Percentiles rank a stretch among this genome's conserved stretches.
Evolutionary conservation across 1,284 basidiomycete genomes (phyloP).

Genomic region (Fereydounia khargensis): DNA sequence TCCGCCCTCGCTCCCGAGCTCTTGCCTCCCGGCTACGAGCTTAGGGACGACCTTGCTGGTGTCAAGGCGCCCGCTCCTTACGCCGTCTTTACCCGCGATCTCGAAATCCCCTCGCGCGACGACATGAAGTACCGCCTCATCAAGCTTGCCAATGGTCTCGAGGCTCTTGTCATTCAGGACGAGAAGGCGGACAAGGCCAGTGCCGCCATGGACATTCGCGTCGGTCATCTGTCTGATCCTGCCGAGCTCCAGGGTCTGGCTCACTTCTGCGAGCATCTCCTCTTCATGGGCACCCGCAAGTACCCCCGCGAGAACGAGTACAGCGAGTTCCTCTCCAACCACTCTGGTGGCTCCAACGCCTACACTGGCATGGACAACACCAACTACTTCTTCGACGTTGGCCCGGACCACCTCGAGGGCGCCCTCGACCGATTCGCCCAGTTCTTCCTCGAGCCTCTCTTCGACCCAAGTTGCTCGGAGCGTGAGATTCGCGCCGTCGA

Average conservation of each 20-base stretch:
- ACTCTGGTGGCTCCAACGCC: slow-evolving; percentile 89
- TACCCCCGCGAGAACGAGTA: slow-evolving; percentile 55
- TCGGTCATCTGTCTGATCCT: slow-evolving; percentile 91
- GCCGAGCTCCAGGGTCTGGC: slow-evolving; percentile 67
- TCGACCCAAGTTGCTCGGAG: slow-evolving; percentile 83
- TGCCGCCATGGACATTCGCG: slow-evolving; percentile 89
- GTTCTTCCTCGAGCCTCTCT: slow-evolving; percentile 92
- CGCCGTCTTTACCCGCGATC: slow-evolving; percentile 43
- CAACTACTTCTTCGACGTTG: slow-evolving; percentile 87
- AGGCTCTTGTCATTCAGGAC: slow-evolving; percentile 83
- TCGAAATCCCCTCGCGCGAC: slow-evolving; percentile 32
- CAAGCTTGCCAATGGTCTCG: slow-evolving; percentile 79
- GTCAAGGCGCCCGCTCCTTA: slow-evolving; percentile 30
- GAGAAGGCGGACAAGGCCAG: slow-evolving; percentile 87
- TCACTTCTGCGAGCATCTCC: slow-evolving; percentile 90
- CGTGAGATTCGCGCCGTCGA: slow-evolving; percentile 96
- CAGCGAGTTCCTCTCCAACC: slow-evolving; percentile 76
- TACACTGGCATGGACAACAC: slow-evolving; percentile 92
- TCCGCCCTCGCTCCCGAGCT: slow-evolving; percentile 13
- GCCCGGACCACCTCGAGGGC: slow-evolving; percentile 76
- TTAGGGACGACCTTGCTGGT: slow-evolving; percentile 22
- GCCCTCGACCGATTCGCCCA: slow-evolving; percentile 87
- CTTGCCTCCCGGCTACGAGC: slow-evolving; percentile 32
- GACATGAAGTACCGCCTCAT: slow-evolving; percentile 65
- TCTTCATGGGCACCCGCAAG: slow-evolving; percentile 76